phyloP scores from a whole-genome alignment of 257 asterid genomes.

The Agastache rugosa region DNA sequence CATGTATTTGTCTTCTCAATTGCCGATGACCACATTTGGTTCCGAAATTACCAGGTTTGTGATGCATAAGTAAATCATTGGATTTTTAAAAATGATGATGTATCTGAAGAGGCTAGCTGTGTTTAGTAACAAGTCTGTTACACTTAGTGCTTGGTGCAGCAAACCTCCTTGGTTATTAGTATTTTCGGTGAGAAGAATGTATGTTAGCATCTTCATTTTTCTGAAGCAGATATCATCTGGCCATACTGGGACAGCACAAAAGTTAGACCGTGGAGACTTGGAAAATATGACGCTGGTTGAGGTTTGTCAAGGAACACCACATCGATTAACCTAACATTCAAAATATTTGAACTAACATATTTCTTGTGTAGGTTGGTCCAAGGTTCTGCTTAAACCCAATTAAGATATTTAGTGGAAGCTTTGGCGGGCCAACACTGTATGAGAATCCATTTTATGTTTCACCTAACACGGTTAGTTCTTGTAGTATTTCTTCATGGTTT shows the following conservation, averaged over 20 bases:
- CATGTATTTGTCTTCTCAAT: slow-evolving; percentile 86
- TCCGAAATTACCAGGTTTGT: slow-evolving; percentile 93
- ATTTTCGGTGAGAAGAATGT: neutral
- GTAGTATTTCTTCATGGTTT: slow-evolving; percentile 1
- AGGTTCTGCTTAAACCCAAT: slow-evolving; percentile 94
- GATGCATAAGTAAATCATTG: neutral
- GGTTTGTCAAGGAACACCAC: slow-evolving; percentile 56
- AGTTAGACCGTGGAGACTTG: slow-evolving; percentile 77
- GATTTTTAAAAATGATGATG: neutral
- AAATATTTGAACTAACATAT: slow-evolving; percentile 12
- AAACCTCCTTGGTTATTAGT: neutral
- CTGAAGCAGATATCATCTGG: slow-evolving; percentile 45
- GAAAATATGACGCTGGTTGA: slow-evolving; percentile 87
- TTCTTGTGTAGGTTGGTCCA: slow-evolving; percentile 81
- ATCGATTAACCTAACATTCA: neutral
- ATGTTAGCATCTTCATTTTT: slow-evolving; percentile 22
- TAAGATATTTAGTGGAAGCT: slow-evolving; percentile 91
- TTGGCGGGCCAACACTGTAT: slow-evolving; percentile 90
- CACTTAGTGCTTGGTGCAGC: neutral
- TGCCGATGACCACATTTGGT: slow-evolving; percentile 93
- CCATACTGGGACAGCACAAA: slow-evolving; percentile 42
- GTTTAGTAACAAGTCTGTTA: no score
- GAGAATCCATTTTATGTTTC: slow-evolving; percentile 93
- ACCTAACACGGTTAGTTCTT: slow-evolving; percentile 81
- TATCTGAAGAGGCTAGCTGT: neutral